Conservation (phyloP, 441 rosid genomes). For the Adansonia gregorii region DNA sequence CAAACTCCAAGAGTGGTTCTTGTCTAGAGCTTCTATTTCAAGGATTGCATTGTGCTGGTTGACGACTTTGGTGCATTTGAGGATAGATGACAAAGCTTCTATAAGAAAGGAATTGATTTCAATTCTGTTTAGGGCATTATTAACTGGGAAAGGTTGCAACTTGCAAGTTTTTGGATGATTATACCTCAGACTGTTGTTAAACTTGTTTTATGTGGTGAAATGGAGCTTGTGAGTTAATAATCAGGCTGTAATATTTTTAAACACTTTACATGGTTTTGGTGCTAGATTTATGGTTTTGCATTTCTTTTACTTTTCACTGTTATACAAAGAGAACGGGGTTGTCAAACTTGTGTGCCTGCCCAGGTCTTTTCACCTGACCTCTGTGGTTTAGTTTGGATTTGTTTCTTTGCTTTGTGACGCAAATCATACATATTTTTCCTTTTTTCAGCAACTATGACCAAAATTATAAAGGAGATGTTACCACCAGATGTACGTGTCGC, state of each 20-base stretch:
- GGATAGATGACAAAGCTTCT: not conserved
- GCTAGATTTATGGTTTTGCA: not conserved
- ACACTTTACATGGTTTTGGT: not conserved
- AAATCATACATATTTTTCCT: not conserved
- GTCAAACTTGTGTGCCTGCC: not conserved
- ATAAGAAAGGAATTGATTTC: not conserved
- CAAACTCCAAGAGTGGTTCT: not conserved
- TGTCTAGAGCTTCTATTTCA: not conserved
- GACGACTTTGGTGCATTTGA: not conserved
- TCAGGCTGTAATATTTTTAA: not conserved
- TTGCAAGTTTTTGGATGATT: constrained; percentile 10
- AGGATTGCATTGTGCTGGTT: not conserved
- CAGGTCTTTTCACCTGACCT: not conserved
- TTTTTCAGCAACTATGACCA: constrained; percentile 93
- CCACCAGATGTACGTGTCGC: constrained; percentile 99
- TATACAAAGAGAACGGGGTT: not conserved
- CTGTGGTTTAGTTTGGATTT: not conserved
- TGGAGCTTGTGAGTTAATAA: not conserved
- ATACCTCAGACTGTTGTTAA: not conserved
- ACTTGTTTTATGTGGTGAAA: not conserved
- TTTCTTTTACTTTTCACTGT: not conserved
- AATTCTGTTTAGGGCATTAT: no score
- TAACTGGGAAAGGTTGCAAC: constrained; percentile 5
- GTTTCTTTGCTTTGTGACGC: constrained; percentile 6
- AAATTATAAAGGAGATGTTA: constrained; percentile 97